Conservation (phyloP, 495 filamentous ascomycete species). For the Immersiella caudata region DNA sequence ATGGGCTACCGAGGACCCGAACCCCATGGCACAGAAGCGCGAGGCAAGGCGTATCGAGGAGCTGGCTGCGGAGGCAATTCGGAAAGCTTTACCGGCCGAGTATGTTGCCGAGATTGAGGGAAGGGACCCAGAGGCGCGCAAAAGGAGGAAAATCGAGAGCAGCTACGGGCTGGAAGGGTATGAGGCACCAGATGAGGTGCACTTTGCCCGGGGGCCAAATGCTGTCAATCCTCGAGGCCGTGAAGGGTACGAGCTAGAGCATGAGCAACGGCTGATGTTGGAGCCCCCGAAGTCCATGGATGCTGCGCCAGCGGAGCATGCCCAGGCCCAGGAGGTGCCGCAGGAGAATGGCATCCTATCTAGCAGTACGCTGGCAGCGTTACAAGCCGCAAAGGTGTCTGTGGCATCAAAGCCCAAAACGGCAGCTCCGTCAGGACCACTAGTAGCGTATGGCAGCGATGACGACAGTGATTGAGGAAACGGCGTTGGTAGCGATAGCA, state of each 20-base stretch:
- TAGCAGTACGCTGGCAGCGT: conserved; percentile 71
- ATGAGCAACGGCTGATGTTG: conserved; percentile 55
- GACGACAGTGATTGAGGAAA: conserved; percentile 73
- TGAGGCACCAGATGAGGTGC: conserved; percentile 92
- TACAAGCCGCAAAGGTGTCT: conserved; percentile 58
- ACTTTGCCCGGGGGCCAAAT: conserved; percentile 72
- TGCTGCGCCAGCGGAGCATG: conserved; percentile 40
- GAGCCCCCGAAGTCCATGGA: conserved; percentile 38
- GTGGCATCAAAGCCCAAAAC: conserved; percentile 54
- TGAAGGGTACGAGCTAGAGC: conserved; percentile 50
- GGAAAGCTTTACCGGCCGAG: conserved; percentile 84
- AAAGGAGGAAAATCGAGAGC: conserved; percentile 86
- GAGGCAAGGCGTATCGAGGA: conserved; percentile 91
- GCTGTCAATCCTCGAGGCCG: conserved; percentile 61
- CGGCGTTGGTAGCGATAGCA: not conserved
- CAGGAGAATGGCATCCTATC: conserved; percentile 72
- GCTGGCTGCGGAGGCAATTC: conserved; percentile 95
- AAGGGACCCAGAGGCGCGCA: conserved; percentile 79
- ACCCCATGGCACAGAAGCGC: conserved; percentile 90
- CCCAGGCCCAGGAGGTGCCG: conserved; percentile 46
- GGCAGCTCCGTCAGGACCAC: conserved; percentile 58
- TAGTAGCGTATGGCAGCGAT: conserved; percentile 92
- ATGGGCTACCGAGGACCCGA: conserved; percentile 96
- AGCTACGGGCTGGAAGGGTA: conserved; percentile 89
- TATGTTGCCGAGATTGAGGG: conserved; percentile 96